phyloP scores from a whole-genome alignment of 164 flowering plant genomes.

The Vitis rupestris region DNA sequence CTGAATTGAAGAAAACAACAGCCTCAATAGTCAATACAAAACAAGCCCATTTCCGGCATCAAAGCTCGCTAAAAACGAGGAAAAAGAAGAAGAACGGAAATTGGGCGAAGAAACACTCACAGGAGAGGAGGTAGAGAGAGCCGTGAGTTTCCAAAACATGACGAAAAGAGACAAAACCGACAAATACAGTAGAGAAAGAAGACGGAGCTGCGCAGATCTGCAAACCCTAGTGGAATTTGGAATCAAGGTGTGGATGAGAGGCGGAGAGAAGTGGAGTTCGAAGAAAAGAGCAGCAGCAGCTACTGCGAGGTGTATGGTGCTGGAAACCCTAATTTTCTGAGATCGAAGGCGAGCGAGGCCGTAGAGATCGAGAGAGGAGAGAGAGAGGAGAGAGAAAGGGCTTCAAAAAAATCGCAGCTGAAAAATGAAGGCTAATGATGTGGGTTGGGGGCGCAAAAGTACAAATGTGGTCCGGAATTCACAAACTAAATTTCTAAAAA shows the following conservation, averaged over 20 bases:
- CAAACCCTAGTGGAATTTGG: conserved; percentile 27
- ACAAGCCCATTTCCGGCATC: too few relatives aligned
- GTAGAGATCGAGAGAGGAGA: conserved; percentile 23
- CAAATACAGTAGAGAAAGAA: conserved; percentile 5
- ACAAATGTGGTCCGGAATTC: conserved; percentile 8
- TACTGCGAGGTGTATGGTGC: conserved; percentile 8
- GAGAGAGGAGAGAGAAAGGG: background rate
- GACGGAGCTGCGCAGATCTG: conserved; percentile 30
- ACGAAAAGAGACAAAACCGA: conserved; percentile 6
- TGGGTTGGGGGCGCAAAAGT: conserved; percentile 12
- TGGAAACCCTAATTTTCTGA: conserved; percentile 36
- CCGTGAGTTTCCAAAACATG: conserved; percentile 92
- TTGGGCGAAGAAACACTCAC: conserved; percentile 37
- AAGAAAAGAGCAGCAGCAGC: conserved; percentile 7
- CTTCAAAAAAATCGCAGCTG: background rate
- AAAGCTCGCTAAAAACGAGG: background rate
- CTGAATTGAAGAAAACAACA: too few relatives aligned
- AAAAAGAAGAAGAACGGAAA: background rate
- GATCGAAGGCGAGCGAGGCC: conserved; percentile 16
- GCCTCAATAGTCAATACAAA: too few relatives aligned
- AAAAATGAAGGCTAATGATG: background rate
- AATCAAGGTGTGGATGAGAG: conserved; percentile 6
- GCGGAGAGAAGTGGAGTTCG: conserved; percentile 2
- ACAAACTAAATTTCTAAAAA: background rate
- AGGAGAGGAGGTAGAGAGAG: conserved; percentile 84